Conservation (phyloP, 106 monocot genomes). For the Dendrobium huoshanense region DNA sequence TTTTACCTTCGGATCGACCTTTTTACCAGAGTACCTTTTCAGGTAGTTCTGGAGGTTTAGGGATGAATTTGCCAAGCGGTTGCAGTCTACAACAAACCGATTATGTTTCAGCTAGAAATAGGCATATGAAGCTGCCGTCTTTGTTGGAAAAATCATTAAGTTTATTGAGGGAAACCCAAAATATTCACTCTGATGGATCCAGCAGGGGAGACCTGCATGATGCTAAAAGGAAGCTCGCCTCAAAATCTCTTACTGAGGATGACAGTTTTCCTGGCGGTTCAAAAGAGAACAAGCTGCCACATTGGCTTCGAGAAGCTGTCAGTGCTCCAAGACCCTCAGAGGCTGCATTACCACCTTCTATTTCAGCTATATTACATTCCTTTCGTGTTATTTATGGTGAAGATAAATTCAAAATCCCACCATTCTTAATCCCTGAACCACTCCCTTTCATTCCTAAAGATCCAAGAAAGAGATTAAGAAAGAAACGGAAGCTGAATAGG, state of each 20-base stretch:
- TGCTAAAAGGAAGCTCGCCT: conserved; percentile 18
- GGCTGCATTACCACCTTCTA: conserved; percentile 53
- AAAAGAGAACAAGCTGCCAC: conserved; percentile 76
- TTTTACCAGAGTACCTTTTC: conserved; percentile 11
- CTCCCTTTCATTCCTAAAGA: conserved; percentile 56
- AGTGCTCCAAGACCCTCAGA: conserved; percentile 35
- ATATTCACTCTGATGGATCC: conserved; percentile 11
- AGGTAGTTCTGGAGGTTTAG: conserved; percentile 7
- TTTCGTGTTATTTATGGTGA: conserved; percentile 72
- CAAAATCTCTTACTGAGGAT: conserved; percentile 13
- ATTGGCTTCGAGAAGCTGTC: conserved; percentile 94
- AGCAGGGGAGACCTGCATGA: conserved; percentile 12
- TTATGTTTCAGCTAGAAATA: conserved; percentile 18
- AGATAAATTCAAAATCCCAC: conserved; percentile 53
- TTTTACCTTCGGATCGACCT: conserved; percentile 13
- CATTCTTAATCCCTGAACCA: conserved; percentile 58
- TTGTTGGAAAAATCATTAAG: conserved; percentile 33
- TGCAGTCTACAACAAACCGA: conserved; percentile 11
- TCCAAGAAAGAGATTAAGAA: conserved; percentile 61
- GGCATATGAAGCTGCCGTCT: conserved; percentile 28
- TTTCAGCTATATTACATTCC: conserved; percentile 74
- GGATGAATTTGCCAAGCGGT: conserved; percentile 15
- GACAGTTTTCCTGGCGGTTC: conserved; percentile 18
- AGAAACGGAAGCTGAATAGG: conserved; percentile 34
- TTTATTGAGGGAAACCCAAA: conserved; percentile 24